Evolutionary conservation across 2,329 filamentous ascomycete species (phyloP).

Genomic region (Thermothelomyces thermophilus): DNA sequence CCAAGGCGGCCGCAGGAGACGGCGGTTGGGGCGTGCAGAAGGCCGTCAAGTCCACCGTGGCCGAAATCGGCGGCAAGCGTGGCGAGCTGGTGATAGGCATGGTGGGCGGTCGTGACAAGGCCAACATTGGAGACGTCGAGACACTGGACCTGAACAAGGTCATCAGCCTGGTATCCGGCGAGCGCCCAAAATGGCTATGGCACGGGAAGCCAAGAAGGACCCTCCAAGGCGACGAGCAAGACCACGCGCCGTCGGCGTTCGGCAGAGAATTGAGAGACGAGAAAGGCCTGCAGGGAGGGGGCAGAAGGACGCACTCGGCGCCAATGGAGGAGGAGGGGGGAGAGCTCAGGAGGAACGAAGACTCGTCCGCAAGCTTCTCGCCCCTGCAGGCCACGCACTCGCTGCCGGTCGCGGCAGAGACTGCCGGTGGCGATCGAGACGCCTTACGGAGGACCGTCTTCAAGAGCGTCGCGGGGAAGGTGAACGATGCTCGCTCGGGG

Average conservation of each 20-base stretch:
- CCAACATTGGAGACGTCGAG: slow-evolving; percentile 85
- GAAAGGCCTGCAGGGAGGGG: slow-evolving; percentile 25
- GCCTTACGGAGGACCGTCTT: slow-evolving; percentile 60
- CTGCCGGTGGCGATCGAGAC: slow-evolving; percentile 47
- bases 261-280: slow-evolving; percentile 45
- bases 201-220: slow-evolving; percentile 76
- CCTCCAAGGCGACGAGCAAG: slow-evolving; percentile 36
- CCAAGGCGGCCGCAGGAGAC: slow-evolving; percentile 82
- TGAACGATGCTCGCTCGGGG: slow-evolving; percentile 74
- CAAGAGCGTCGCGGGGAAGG: slow-evolving; percentile 72
- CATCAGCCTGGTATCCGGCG: slow-evolving; percentile 68
- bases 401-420: slow-evolving; percentile 41
- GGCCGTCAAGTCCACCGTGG: slow-evolving; percentile 91
- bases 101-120: slow-evolving; percentile 79
- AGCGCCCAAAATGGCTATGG: slow-evolving; percentile 91
- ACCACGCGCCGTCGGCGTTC: slow-evolving; percentile 43
- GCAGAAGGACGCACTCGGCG: slow-evolving; percentile 45
- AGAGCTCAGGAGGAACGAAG: slow-evolving; percentile 40
- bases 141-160: slow-evolving; percentile 85
- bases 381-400: slow-evolving; percentile 38
- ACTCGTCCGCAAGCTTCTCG: slow-evolving; percentile 38
- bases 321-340: slow-evolving; percentile 50
- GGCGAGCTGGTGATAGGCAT: slow-evolving; percentile 95
- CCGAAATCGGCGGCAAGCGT: slow-evolving; percentile 86
- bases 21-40: slow-evolving; percentile 87